Conservation (phyloP, 2,329 filamentous ascomycete genomes). For the Endoconidiophora laricicola region DNA sequence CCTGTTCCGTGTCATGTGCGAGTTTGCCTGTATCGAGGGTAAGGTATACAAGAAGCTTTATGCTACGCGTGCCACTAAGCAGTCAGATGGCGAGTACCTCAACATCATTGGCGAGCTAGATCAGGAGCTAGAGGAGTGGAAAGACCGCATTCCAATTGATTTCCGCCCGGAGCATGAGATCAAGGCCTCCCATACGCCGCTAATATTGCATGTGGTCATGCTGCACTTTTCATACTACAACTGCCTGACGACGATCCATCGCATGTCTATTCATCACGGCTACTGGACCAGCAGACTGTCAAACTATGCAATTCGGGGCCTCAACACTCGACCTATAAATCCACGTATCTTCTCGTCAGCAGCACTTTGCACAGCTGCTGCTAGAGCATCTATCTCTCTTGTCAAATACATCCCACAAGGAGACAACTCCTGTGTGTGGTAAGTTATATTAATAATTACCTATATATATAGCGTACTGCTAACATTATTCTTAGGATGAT, state of each 20-base stretch:
- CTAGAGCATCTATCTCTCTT: constrained; percentile 78
- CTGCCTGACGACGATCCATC: constrained; percentile 89
- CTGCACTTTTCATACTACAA: constrained; percentile 97
- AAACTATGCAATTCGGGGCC: constrained; percentile 85
- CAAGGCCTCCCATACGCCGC: constrained; percentile 73
- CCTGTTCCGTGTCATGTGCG: constrained; percentile 81
- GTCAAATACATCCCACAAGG: constrained; percentile 94
- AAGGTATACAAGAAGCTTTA: constrained; percentile 89
- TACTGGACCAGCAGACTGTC: constrained; percentile 95
- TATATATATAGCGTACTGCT: background rate
- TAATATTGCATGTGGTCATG: constrained; percentile 89
- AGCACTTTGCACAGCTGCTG: constrained; percentile 79
- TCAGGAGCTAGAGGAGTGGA: constrained; percentile 81
- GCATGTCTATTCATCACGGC: constrained; percentile 94
- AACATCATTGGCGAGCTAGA: constrained; percentile 95
- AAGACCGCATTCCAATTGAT: constrained; percentile 84
- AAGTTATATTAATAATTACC: constrained; percentile 22
- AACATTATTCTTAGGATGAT: constrained; percentile 45
- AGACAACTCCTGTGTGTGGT: constrained; percentile 92
- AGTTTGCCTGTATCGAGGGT: constrained; percentile 80
- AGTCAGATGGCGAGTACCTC: constrained; percentile 80
- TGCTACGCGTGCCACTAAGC: constrained; percentile 78
- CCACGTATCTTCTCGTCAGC: constrained; percentile 90
- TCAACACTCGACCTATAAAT: constrained; percentile 81
- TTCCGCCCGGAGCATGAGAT: constrained; percentile 97